Evolutionary conservation across 208 protist species (phyloP).

Genomic region (Naegleria fowleri): DNA sequence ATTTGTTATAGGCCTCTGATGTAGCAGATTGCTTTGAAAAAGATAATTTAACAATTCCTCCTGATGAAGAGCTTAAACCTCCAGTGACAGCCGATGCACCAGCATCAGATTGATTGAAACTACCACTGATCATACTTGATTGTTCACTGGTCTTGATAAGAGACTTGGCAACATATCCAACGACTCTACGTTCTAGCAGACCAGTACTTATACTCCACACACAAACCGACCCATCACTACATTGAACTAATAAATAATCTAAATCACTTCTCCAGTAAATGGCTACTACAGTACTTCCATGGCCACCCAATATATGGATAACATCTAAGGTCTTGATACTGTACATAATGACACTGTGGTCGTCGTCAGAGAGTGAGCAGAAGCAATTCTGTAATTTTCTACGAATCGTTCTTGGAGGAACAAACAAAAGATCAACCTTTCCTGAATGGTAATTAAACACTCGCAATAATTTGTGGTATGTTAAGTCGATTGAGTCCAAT

Average conservation of each 20-base stretch:
- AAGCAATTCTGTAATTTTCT: background rate
- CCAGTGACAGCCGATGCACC: background rate
- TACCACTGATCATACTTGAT: background rate
- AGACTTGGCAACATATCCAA: background rate
- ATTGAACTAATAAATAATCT: slow-evolving; percentile 13
- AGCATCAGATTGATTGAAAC: background rate
- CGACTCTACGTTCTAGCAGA: background rate
- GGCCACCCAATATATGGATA: slow-evolving; percentile 15
- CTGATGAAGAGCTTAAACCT: background rate
- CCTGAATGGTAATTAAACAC: background rate
- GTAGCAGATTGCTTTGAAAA: background rate
- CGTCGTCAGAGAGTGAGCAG: background rate
- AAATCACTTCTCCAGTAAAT: slow-evolving; percentile 18
- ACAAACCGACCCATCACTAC: slow-evolving; percentile 1
- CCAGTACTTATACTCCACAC: slow-evolving; percentile 1
- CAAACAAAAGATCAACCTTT: background rate
- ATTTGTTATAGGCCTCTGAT: background rate
- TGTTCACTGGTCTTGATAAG: slow-evolving; percentile 5
- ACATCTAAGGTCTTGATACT: background rate
- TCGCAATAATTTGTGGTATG: background rate
- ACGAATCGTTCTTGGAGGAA: slow-evolving; percentile 18
- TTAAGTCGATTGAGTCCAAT: background rate
- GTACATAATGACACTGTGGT: background rate
- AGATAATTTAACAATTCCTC: background rate
- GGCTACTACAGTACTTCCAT: background rate